Evolutionary conservation across 2,329 filamentous ascomycete species (phyloP), one percentile per base, ranked within the genome.

Genomic region (Fusarium floridanum): DNA sequence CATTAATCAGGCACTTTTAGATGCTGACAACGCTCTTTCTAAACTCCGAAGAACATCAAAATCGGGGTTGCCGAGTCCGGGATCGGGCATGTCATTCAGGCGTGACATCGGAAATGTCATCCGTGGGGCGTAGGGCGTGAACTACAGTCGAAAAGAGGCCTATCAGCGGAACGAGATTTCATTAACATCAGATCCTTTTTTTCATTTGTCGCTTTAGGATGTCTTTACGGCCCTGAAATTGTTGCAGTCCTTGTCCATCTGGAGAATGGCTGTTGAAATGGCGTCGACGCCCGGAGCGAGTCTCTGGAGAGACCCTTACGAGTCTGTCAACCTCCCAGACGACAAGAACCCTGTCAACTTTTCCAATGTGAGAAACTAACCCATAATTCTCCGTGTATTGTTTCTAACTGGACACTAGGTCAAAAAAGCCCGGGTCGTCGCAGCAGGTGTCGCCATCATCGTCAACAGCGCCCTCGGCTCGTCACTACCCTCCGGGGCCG

Each of bases 1-100:
- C 17, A 4, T 17, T 16, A 8, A 11, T n/a, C 3, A 5, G 39
- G 2, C 3, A 2, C 2, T 17, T 27, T 29, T 4, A 2, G 5
- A 29, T n/a, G 16, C 0, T 7, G 8, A 29, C 2, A n/a, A 10
- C 14, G 0, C 5, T 29, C 3, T n/a, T 9, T 6, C 9, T 12
- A 29, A 29, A n/a, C 3, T 11, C 45, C 45, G 9, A 50, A 50
- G 22, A 14, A 27, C 5, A 50, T 17, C 24, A 16, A 17, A 11
- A 8, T 6, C 14, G 14, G 8, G 16, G 14, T 8, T 48, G 20
- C 24, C 22, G 9, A 50, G 45, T 16, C 45, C 45, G 45, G 24
- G 22, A 50, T 50, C 45, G 45, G 45, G 16, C 45, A 50, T 50
- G 16, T 11, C 22, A 3, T 50, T 16, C 43, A 16, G 43, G 43